Conservation (phyloP, 139 green algal species). For the Auxenochlorella pyrenoidosa region DNA sequence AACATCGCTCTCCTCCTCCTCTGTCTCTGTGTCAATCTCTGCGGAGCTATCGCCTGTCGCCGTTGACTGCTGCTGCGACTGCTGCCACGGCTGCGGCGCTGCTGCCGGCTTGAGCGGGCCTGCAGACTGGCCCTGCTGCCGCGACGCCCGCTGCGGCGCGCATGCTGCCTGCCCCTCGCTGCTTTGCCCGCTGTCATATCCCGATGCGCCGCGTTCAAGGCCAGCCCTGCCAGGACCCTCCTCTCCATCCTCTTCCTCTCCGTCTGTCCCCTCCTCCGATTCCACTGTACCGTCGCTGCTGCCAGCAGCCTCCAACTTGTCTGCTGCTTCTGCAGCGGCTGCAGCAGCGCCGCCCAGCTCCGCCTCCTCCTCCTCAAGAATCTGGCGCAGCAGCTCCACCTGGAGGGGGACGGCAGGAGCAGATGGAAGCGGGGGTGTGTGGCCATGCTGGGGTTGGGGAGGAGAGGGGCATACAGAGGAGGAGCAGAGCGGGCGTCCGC, state of each 20-base stretch:
- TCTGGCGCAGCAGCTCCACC: conserved; percentile 50
- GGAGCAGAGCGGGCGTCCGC: neutral
- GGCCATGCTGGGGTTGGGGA: neutral
- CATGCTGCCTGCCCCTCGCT: neutral
- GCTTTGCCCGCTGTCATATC: neutral
- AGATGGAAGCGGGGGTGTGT: no score
- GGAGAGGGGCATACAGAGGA: no score
- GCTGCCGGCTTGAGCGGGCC: conserved; percentile 14
- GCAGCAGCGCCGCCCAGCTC: conserved; percentile 13
- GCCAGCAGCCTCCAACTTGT: neutral
- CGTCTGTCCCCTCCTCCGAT: neutral
- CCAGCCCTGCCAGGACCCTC: neutral
- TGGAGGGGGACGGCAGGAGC: neutral
- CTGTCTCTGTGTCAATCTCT: conserved; percentile 20
- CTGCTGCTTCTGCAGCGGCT: neutral
- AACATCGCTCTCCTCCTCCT: conserved; percentile 57
- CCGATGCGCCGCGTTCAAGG: neutral
- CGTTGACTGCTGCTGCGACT: conserved; percentile 48
- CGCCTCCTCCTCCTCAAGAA: conserved; percentile 68
- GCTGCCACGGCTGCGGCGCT: neutral
- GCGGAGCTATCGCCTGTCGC: neutral
- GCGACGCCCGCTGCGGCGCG: neutral
- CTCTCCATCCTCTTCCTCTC: neutral
- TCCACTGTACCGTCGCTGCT: neutral
- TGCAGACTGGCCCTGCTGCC: conserved; percentile 1